phyloP scores from a whole-genome alignment of 306 rosid genomes.

The Cucumis hystrix region DNA sequence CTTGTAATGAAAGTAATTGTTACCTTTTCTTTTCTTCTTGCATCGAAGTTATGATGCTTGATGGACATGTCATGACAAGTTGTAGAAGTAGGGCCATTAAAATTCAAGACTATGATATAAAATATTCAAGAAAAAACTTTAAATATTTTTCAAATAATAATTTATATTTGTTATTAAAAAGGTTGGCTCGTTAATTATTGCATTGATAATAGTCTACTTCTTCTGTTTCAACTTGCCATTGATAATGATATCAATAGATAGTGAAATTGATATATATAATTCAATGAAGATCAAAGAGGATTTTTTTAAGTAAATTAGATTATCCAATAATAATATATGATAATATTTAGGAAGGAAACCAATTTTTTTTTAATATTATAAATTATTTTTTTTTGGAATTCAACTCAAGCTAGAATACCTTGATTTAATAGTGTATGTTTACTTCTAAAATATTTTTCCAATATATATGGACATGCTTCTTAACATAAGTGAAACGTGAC shows the following conservation, averaged over 20 bases:
- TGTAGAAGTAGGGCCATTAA: neutral
- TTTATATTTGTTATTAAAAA: neutral
- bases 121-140: neutral
- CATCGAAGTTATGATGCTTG: neutral
- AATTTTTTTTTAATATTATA: neutral
- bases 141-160: neutral
- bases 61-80: neutral
- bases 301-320: neutral
- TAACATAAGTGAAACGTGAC: neutral
- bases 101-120: neutral
- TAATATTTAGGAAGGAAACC: neutral
- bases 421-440: neutral
- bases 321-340: neutral
- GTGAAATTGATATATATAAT: neutral
- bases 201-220: neutral
- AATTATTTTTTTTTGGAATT: neutral
- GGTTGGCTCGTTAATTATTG: neutral
- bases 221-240: neutral
- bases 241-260: neutral
- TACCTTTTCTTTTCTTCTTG: neutral
- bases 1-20: neutral
- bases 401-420: neutral
- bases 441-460: neutral
- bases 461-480: neutral
- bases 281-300: neutral